These are phyloP conservation scores for Thelephora aurantiotincta DNA, from an alignment of 768 basidiomycete species.

Conservation along the genomic window DNA sequence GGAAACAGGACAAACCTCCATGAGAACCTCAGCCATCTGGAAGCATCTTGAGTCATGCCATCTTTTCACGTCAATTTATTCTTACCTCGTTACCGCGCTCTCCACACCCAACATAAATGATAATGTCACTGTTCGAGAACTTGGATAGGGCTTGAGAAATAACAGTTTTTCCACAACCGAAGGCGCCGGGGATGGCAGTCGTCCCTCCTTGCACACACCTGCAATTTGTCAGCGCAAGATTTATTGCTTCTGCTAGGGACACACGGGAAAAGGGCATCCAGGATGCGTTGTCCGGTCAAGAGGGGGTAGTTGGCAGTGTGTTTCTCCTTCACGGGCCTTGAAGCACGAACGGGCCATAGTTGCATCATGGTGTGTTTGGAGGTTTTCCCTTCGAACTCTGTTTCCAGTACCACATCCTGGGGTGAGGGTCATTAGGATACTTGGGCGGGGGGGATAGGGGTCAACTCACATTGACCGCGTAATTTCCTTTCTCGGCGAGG, in stretches of 20 bases:
- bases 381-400: conserved; percentile 92
- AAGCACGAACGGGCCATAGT: conserved; percentile 97
- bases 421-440: neutral
- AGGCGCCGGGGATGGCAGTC: conserved; percentile 96
- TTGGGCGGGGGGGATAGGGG: neutral
- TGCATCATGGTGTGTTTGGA: conserved; percentile 96
- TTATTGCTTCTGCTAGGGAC: conserved; percentile 15
- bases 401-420: conserved; percentile 90
- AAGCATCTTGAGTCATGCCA: conserved; percentile 1
- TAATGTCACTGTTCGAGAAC: conserved; percentile 98
- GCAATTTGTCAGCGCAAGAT: conserved; percentile 2
- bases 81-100: conserved; percentile 93
- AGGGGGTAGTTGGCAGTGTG: conserved; percentile 85
- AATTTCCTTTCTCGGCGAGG: conserved; percentile 89
- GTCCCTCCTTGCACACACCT: conserved; percentile 96
- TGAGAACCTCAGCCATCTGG: conserved; percentile 95
- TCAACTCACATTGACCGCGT: conserved; percentile 65
- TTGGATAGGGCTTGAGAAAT: conserved; percentile 98
- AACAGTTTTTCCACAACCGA: conserved; percentile 97
- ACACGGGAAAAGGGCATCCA: conserved; percentile 93
- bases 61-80: neutral
- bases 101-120: conserved; percentile 97
- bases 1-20: conserved; percentile 47
- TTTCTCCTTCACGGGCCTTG: conserved; percentile 92
- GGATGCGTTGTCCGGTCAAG: conserved; percentile 90